Evolutionary conservation across 1,284 basidiomycete species (phyloP), one percentile per base, ranked within the genome.

Genomic region (Somion occarium): DNA sequence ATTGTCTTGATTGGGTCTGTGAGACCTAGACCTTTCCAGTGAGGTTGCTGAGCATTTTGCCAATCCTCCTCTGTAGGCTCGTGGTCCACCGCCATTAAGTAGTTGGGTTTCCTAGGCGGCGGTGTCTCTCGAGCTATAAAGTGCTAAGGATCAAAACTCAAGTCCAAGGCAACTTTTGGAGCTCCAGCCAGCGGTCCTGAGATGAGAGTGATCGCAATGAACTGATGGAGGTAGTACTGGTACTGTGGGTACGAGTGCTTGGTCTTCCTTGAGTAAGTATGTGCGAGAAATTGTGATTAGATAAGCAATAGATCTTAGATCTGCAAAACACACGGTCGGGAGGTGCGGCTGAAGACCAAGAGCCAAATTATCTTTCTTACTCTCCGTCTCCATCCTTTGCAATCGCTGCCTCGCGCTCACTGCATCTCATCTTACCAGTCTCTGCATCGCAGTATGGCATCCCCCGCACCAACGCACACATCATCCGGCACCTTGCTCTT

Each of bases 1-100:
- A 92, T 80, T 39, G 70, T 80, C 68, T 91, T 91, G 48, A 92
- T 82, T 0, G 88, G 85, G 67, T 92, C 90, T 27, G 82, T 81
- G 3, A 91, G 70, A 11, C 84, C 83, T 38, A 91, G 64, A 2
- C 88, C 89, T 37, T 75, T 77, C 87, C 86, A 91, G 47, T 77
- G 75, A 23, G 75, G 71, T 45, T 68, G 73, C 57, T 74, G 75
- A 47, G 79, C 58, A 48, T 79, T 73, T 51, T 82, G 80, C 86
- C 88, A 89, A 42, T 80, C 80, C 46, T 72, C 69, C 42, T 71
- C 72, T 46, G 69, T 70, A 39, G 71, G 72, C 46, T 70, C 70
- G 42, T 44, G 30, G 44, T 52, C 52, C 7, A 34, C 30, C 46
- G 43, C 49, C 50, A 50, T 53, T n/a, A n/a, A n/a, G n/a, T n/a